Conservation (phyloP, 2,329 filamentous ascomycete genomes). For the Xylaria multiplex region DNA sequence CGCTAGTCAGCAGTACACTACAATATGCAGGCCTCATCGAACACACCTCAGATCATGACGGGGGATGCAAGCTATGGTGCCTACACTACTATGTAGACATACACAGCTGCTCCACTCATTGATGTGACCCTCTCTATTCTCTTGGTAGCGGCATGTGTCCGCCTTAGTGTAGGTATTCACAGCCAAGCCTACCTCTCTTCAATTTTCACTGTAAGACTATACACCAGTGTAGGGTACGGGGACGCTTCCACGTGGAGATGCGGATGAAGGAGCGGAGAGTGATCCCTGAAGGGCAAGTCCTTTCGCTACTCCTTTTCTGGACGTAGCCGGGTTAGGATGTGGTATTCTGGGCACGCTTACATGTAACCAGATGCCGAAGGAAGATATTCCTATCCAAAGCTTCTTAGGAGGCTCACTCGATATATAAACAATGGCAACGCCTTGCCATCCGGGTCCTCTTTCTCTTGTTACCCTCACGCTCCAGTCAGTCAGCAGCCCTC, state of each 20-base stretch:
- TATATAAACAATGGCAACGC: conserved; percentile 28
- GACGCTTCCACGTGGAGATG: neutral
- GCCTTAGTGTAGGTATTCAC: neutral
- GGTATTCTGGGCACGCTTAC: neutral
- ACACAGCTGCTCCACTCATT: neutral
- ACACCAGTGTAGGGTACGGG: neutral
- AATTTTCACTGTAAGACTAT: neutral
- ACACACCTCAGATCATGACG: conserved; percentile 19
- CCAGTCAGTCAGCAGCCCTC: neutral
- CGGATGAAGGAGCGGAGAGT: neutral
- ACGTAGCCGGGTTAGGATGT: neutral
- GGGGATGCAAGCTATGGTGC: conserved; percentile 11
- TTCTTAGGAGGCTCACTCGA: neutral
- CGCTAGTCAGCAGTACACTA: neutral
- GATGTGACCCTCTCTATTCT: neutral
- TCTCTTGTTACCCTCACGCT: conserved; percentile 7
- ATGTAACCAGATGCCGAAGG: conserved; percentile 6
- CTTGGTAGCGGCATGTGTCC: conserved; percentile 5
- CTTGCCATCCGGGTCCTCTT: neutral
- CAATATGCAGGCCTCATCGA: conserved; percentile 17
- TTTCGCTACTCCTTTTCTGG: neutral
- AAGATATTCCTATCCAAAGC: conserved; percentile 1
- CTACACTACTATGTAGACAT: too few relatives aligned
- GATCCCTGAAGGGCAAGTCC: conserved; percentile 7
- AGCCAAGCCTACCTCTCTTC: neutral